These are phyloP conservation scores for Saksenaea vasiformis DNA, from an alignment of 371 early-diverging fungal species.

Conservation along the genomic window DNA sequence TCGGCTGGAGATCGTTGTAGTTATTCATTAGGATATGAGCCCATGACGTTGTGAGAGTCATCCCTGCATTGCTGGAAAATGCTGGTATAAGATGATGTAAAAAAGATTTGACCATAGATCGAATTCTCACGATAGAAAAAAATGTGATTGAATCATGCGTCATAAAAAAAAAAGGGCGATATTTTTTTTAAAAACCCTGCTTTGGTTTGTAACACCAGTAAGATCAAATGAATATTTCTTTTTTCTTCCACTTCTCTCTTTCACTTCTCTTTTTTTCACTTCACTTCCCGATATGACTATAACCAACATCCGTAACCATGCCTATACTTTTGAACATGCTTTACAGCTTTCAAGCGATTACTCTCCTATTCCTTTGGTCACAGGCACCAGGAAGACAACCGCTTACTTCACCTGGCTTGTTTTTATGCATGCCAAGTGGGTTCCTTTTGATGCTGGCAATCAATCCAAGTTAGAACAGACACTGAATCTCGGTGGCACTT, in stretches of 20 bases:
- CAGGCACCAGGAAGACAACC: slow-evolving; percentile 1
- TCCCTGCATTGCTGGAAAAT: background rate
- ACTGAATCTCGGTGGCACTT: slow-evolving; percentile 47
- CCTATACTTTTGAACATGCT: slow-evolving; percentile 36
- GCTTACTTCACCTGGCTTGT: slow-evolving; percentile 48
- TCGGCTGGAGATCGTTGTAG: background rate
- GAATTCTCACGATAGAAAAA: slow-evolving; percentile 23
- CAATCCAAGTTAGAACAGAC: slow-evolving; percentile 49
- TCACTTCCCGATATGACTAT: slow-evolving; percentile 13
- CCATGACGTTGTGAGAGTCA: background rate
- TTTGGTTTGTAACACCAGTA: slow-evolving; percentile 1
- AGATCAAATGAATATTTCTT: slow-evolving; percentile 3
- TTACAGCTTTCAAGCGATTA: slow-evolving; percentile 28
- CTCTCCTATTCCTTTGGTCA: slow-evolving; percentile 11
- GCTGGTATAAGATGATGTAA: background rate
- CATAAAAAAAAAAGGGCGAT: slow-evolving; percentile 5
- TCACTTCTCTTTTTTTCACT: slow-evolving; percentile 6
- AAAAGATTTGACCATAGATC: background rate
- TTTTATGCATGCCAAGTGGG: slow-evolving; percentile 45
- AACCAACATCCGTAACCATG: slow-evolving; percentile 38
- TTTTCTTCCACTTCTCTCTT: slow-evolving; percentile 12
- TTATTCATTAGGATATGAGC: background rate
- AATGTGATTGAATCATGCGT: slow-evolving; percentile 30
- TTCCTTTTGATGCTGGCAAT: slow-evolving; percentile 44
- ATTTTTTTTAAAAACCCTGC: slow-evolving; percentile 5